Conservation (phyloP, 805 yeast genomes). For the Ogataea angusta region DNA sequence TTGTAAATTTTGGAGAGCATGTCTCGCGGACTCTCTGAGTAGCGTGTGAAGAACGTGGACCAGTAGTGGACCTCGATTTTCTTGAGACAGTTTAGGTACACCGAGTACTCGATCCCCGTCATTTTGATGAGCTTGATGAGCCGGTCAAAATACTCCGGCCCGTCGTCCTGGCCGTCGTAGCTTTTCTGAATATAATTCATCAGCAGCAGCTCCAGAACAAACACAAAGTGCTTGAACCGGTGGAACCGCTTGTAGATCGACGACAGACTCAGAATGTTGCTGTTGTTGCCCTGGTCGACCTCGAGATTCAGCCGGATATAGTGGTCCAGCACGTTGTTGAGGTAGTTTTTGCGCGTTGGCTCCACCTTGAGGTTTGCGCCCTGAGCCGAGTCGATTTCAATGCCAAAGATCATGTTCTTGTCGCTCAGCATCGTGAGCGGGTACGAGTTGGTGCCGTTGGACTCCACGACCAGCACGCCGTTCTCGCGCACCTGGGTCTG, state of each 20-base stretch:
- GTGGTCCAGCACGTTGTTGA: constrained; percentile 46
- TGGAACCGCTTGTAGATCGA: constrained; percentile 37
- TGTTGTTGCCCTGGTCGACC: constrained; percentile 16
- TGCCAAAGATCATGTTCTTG: constrained; percentile 47
- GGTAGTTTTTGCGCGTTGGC: constrained; percentile 40
- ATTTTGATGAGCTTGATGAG: constrained; percentile 32
- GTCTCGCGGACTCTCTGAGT: constrained; percentile 42
- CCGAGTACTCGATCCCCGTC: constrained; percentile 32
- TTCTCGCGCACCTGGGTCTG: constrained; percentile 16
- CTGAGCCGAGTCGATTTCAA: constrained; percentile 40
- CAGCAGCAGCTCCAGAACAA: constrained; percentile 48
- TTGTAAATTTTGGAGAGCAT: constrained; percentile 40
- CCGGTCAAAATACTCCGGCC: constrained; percentile 27
- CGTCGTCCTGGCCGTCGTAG: constrained; percentile 31
- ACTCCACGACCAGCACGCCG: constrained; percentile 18
- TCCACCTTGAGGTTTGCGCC: constrained; percentile 26
- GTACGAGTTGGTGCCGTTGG: constrained; percentile 39
- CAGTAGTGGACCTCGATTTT: constrained; percentile 53
- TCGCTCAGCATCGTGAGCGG: constrained; percentile 46
- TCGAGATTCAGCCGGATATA: constrained; percentile 36
- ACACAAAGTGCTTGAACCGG: constrained; percentile 41
- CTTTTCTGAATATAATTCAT: constrained; percentile 36
- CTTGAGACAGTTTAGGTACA: constrained; percentile 50
- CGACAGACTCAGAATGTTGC: constrained; percentile 26
- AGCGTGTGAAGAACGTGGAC: constrained; percentile 42